A percentile compares a stretch with the other conserved stretches of the same genome.
phyloP scores from a whole-genome alignment of 2,329 filamentous ascomycete species.

The Botryosphaeria dothidea region DNA sequence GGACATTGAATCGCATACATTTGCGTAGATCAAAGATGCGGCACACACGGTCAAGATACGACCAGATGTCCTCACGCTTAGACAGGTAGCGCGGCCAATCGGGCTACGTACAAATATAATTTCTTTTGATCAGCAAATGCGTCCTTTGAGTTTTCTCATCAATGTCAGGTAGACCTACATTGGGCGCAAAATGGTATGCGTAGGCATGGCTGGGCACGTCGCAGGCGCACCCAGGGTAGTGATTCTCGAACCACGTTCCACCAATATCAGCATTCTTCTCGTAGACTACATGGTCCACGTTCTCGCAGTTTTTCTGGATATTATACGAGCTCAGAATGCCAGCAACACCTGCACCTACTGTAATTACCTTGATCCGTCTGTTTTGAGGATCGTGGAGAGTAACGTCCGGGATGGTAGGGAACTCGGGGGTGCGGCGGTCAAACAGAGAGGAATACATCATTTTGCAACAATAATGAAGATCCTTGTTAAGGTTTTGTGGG shows the following conservation, averaged over 20 bases:
- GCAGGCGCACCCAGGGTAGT: constrained; percentile 44
- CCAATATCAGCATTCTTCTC: constrained; percentile 49
- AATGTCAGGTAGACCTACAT: constrained; percentile 22
- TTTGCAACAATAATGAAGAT: too few relatives aligned
- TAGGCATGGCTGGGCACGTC: constrained; percentile 50
- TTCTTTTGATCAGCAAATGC: background rate
- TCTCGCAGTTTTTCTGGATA: constrained; percentile 45
- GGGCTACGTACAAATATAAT: constrained; percentile 34
- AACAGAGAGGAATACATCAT: background rate
- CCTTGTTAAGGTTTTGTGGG: too few relatives aligned
- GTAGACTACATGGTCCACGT: constrained; percentile 50
- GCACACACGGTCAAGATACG: constrained; percentile 51
- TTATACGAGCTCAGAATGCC: constrained; percentile 50
- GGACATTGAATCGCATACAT: constrained; percentile 47
- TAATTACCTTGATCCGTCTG: constrained; percentile 43
- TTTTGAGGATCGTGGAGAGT: background rate
- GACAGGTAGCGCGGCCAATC: constrained; percentile 52
- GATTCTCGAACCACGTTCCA: constrained; percentile 49
- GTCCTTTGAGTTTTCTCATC: background rate
- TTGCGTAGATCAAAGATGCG: constrained; percentile 51
- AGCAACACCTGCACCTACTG: constrained; percentile 50
- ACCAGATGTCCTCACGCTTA: constrained; percentile 48
- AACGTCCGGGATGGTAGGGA: background rate
- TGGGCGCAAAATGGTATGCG: constrained; percentile 43
- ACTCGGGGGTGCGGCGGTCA: background rate